Base-by-base conservation (phyloP, 2,329 filamentous ascomycete species). In the Colletotrichum zoysiae region DNA sequence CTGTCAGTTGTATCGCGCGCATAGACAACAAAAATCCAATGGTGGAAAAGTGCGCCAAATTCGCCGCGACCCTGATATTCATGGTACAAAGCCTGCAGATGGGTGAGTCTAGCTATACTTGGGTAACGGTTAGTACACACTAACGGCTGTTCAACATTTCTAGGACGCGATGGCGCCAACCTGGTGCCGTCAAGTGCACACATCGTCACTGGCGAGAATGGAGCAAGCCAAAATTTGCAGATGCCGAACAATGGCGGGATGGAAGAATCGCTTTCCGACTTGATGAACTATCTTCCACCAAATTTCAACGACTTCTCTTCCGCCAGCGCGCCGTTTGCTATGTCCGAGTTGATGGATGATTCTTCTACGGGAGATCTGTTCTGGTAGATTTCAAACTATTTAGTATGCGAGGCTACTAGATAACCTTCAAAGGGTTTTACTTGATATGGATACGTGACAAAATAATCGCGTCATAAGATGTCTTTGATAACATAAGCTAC, bases 11-110 rank as follows among this genome's bases (percentile, higher is more conserved):
- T 16, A 72, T 73, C 5, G 48, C 71, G 2, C 51, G 61, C 2
- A 30, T 73, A 6, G 71, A 73, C 33, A 62, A 26, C 3, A 60
- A 71, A 8, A 73, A 72, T 20, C 46, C 44, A 7, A 73, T 68
- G 59, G 59, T 73, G 1, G 64, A 73, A 35, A 71, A 72, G 23
- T 73, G 71, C 20, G 59, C 70, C 1, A 73, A 73, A 50, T 73
- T 73, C 5, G 50, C 60, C 2, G 69, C 71, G 12, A 68, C 64
- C 8, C 35, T 73, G 48, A 42, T 64, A 8, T 62, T 68, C 18
- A 51, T 65, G 38, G 50, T 73, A 0, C 63, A 67, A 26, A 67
- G 63, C 26, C 50, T 73, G 7, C 58, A 63, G 11, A 11, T 23
- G 5, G n/a, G 71, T 73, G 16, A 46, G 68, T 30, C 12, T 5